Evolutionary conservation across 2,329 filamentous ascomycete species (phyloP), one percentile per base, ranked within the genome.

Genomic region (Alternaria gansuensis): DNA sequence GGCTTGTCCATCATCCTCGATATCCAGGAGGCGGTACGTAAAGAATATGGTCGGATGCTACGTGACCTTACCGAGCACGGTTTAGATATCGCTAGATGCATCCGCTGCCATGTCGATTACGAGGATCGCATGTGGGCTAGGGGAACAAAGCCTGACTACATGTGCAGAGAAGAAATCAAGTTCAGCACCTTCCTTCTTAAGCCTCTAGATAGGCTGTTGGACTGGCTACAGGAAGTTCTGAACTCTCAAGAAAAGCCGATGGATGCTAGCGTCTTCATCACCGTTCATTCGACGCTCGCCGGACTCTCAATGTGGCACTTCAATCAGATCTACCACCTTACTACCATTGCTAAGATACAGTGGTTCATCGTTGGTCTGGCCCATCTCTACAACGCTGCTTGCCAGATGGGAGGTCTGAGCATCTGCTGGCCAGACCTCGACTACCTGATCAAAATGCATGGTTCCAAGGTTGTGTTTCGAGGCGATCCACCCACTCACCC

Each of bases 301-400:
- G 67, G 67, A 10, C 26, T 63, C 11, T 48, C 61, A 2, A 52
- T 64, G 43, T 63, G 55, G 36, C 28, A 59, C 23, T 65, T 55
- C 37, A 54, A 63, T 23, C 46, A 48, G 5, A 37, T 48, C 5
- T 64, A 64, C 17, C 60, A 64, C 5, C 34, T 26, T 9, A 33
- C 36, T 8, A 54, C 62, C 11, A 66, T 67, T 24, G 0, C 5
- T 1, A 62, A 66, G 44, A 55, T 60, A 6, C 29, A 52, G 26
- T 70, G 65, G 65, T 67, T 70, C 45, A 28, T 65, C 9, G 53
- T 53, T 9, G 57, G 46, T 10, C 41, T 70, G 4, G 45, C 48
- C 14, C 67, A 70, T 48, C 56, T 70, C 4, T 68, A 70, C 52
- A 70, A 70, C 31, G 65, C 67, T 39, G 62, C 60, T 28, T 45